Base-by-base conservation (phyloP, 768 basidiomycete species). In the Pleurotus sapidus region DNA sequence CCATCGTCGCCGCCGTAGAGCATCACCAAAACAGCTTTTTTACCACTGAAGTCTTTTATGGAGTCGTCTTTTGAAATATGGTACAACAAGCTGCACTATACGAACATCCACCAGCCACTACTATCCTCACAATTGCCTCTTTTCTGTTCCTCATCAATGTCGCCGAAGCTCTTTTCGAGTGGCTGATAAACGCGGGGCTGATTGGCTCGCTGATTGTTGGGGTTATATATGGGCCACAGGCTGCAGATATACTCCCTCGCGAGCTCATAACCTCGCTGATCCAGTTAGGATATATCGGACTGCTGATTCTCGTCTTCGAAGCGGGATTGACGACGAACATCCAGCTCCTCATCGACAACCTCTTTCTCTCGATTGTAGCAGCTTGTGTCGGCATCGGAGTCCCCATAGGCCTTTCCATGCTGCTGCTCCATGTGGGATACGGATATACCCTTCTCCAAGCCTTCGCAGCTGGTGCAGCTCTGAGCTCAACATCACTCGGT, bases 401-500 rank as follows among this genome's bases (percentile, higher is more conserved):
- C 1, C 84, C 84, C 3, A 75, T 87, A 42, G 78, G 71, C 0
- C 64, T 82, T 1, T 79, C 78, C 0, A 72, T 84, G 57, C 66
- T 78, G 2, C 71, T 83, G 1, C 63, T 84, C 5, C 61, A 68
- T 25, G 68, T 72, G 15, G 77, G 69, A 15, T 83, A 68, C 57
- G 71, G 74, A 2, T 80, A 79, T 57, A 57, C 68, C 0, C 51
- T 65, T 0, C 60, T 83, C 3, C 79, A 84, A 58, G 72, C 80
- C 2, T 88, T 90, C 64, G 77, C 81, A 0, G 83, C 84, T 0
- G 87, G 87, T 0, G 83, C 84, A 1, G 79, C 86, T 0, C 71
- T 88, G 1, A 82, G 80, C 15, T 82, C 84, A 0, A 89, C 87
- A 0, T 84, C 83, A 0, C 74, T 89, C 2, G 87, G 87, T 0